A percentile compares a stretch with the other conserved stretches of the same genome.
Evolutionary conservation across 2,329 filamentous ascomycete species (phyloP).

Genomic region (Gaeumannomyces tritici): DNA sequence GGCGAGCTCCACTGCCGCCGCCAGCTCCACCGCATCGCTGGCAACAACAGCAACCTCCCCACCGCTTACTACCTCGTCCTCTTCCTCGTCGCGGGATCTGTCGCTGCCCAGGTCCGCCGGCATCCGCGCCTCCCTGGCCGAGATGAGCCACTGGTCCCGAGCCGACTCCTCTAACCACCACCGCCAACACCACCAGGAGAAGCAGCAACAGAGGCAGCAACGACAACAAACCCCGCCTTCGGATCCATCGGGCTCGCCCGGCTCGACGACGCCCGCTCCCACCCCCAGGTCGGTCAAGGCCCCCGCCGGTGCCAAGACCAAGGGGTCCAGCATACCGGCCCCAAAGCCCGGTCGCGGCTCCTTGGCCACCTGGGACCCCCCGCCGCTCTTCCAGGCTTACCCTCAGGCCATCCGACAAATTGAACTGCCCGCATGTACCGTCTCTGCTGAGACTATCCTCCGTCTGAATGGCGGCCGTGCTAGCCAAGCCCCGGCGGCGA

Average conservation of each 20-base stretch:
- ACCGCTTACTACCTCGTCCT: neutral
- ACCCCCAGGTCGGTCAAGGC: neutral
- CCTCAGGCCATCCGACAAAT: constrained; percentile 73
- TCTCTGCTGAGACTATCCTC: constrained; percentile 61
- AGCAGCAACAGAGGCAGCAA: neutral
- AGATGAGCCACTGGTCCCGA: constrained; percentile 33
- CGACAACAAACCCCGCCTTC: neutral
- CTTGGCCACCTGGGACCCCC: constrained; percentile 50
- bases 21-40: constrained; percentile 12
- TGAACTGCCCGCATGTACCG: constrained; percentile 55
- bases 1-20: neutral
- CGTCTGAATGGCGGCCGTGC: constrained; percentile 47
- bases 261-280: neutral
- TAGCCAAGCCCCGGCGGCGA: constrained; percentile 16
- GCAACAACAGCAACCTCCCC: neutral
- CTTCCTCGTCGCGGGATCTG: neutral
- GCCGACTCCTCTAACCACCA: constrained; percentile 4
- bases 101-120: constrained; percentile 19
- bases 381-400: constrained; percentile 79
- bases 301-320: neutral
- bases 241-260: neutral
- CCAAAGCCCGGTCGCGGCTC: constrained; percentile 17
- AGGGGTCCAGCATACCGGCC: constrained; percentile 11
- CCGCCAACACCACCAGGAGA: neutral
- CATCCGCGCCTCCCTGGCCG: constrained; percentile 35